Conservation (phyloP, 2,329 filamentous ascomycete species). For the Lecanicillium sp. region DNA sequence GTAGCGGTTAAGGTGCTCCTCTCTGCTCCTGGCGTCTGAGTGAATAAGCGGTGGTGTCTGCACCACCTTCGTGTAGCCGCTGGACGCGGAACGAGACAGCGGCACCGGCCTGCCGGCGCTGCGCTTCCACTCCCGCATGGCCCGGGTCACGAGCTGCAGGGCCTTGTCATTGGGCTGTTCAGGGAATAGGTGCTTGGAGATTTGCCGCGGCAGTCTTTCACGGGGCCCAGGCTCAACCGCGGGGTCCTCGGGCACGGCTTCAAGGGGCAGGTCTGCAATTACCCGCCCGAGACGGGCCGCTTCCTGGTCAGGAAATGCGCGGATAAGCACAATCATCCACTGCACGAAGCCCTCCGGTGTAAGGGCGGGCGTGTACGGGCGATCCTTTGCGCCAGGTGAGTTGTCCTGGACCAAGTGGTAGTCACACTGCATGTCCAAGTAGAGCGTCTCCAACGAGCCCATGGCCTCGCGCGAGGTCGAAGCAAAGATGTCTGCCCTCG, state of each 20-base stretch:
- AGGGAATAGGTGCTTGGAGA: constrained; percentile 69
- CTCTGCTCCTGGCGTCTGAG: background rate
- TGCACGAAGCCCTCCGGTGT: constrained; percentile 62
- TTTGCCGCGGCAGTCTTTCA: constrained; percentile 72
- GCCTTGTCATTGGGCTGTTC: constrained; percentile 47
- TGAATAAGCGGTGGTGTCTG: constrained; percentile 5
- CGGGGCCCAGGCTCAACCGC: constrained; percentile 57
- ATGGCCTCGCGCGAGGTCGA: background rate
- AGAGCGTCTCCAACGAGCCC: constrained; percentile 34
- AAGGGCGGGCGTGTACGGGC: constrained; percentile 56
- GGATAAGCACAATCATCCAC: constrained; percentile 69
- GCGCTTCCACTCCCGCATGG: constrained; percentile 43
- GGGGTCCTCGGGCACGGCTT: constrained; percentile 29
- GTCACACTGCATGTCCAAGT: constrained; percentile 46
- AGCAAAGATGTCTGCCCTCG: constrained; percentile 6
- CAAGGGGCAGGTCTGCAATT: constrained; percentile 64
- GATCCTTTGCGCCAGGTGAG: constrained; percentile 34
- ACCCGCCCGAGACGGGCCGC: constrained; percentile 63
- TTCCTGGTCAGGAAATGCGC: constrained; percentile 71
- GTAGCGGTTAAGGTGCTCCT: constrained; percentile 1
- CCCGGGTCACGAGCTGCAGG: constrained; percentile 54
- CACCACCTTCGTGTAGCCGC: background rate
- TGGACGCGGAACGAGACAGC: background rate
- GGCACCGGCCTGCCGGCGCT: background rate
- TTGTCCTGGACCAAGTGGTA: constrained; percentile 59